A percentile compares a stretch with the other conserved stretches of the same genome.
phyloP scores from a whole-genome alignment of 306 rosid genomes.

The Corylus avellana region DNA sequence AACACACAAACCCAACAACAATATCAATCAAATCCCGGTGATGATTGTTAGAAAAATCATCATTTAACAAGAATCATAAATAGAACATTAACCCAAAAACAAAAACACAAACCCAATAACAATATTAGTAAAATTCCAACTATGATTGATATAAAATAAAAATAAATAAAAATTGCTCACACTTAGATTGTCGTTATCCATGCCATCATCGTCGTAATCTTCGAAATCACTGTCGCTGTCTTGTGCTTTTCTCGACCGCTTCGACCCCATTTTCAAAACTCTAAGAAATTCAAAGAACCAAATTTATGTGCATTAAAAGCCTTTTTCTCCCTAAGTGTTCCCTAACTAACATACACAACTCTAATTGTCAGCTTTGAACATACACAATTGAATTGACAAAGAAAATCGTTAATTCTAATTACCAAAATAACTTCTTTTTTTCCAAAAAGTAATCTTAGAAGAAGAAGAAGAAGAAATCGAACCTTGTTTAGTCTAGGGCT shows the following conservation, averaged over 20 bases:
- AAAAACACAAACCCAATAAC: background rate
- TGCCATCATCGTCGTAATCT: conserved; percentile 6
- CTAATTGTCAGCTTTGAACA: no score
- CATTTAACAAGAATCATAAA: conserved; percentile 18
- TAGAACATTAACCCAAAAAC: background rate
- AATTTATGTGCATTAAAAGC: background rate
- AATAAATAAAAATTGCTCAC: conserved; percentile 17
- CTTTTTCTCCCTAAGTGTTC: no score
- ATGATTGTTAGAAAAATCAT: no score
- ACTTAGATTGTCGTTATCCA: conserved; percentile 14
- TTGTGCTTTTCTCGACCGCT: conserved; percentile 21
- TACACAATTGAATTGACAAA: no score
- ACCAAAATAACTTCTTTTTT: background rate
- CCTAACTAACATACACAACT: no score
- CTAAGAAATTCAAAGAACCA: conserved; percentile 1
- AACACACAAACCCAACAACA: background rate
- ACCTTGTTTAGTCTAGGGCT: background rate
- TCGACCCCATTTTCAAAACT: conserved; percentile 20
- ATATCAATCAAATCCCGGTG: background rate
- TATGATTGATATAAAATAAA: background rate
- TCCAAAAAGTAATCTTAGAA: background rate
- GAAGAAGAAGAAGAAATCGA: background rate
- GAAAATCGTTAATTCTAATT: background rate
- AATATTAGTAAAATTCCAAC: background rate
- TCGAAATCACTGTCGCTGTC: conserved; percentile 36